Percentiles rank a stretch among this genome's conserved stretches.
Evolutionary conservation across 1,284 basidiomycete genomes (phyloP).

Genomic region (Pseudozyma tsukubaensis): DNA sequence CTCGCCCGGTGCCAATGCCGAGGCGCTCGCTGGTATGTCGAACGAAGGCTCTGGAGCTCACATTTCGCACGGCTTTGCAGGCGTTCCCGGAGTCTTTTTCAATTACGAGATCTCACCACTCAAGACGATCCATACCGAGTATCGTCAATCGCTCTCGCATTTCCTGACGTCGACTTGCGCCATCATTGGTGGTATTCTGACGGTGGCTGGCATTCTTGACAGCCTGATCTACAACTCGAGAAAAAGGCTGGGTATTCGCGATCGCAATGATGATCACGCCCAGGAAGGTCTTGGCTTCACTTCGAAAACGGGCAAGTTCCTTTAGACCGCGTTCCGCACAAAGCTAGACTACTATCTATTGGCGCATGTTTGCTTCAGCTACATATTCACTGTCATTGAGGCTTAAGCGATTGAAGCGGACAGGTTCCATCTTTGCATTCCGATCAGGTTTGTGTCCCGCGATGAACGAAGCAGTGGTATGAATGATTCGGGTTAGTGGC

Average conservation of each 20-base stretch:
- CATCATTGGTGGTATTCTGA: slow-evolving; percentile 95
- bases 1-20: slow-evolving; percentile 37
- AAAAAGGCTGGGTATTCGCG: slow-evolving; percentile 61
- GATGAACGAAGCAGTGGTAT: not conserved
- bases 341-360: no score
- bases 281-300: slow-evolving; percentile 56
- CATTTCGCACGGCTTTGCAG: slow-evolving; percentile 82
- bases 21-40: slow-evolving; percentile 31
- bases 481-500: not conserved
- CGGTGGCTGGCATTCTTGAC: slow-evolving; percentile 92
- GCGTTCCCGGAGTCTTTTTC: slow-evolving; percentile 71
- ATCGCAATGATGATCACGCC: slow-evolving; percentile 31
- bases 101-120: slow-evolving; percentile 80
- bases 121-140: slow-evolving; percentile 68
- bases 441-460: no score
- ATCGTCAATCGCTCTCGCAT: slow-evolving; percentile 92
- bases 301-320: slow-evolving; percentile 54
- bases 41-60: slow-evolving; percentile 66
- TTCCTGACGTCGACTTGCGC: slow-evolving; percentile 88
- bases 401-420: no score
- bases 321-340: slow-evolving; percentile 14
- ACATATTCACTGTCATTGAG: no score
- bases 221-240: slow-evolving; percentile 78
- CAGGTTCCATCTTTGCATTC: no score
- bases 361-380: no score